These are phyloP conservation scores for Leccinum brunneo-olivaceum DNA, from an alignment of 1,284 basidiomycete species.

Conservation along the genomic window DNA sequence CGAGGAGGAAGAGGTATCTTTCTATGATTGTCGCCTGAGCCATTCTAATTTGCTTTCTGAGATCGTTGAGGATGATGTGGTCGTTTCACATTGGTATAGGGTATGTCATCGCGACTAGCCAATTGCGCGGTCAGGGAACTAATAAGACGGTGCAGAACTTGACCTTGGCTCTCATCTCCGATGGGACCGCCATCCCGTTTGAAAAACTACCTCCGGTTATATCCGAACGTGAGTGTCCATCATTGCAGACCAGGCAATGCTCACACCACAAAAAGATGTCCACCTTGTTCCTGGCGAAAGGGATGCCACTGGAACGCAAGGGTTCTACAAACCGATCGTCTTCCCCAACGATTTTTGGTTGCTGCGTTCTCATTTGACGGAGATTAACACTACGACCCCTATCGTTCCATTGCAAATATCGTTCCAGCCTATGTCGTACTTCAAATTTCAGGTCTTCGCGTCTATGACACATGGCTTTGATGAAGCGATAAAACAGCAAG, in stretches of 20 bases:
- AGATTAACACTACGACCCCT: conserved; percentile 74
- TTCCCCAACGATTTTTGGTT: conserved; percentile 97
- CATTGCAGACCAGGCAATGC: conserved; percentile 7
- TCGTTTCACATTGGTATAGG: conserved; percentile 80
- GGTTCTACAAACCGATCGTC: conserved; percentile 79
- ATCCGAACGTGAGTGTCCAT: conserved; percentile 46
- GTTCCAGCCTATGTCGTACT: conserved; percentile 80
- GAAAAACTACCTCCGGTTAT: conserved; percentile 59
- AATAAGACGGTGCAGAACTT: conserved; percentile 54
- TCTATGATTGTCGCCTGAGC: conserved; percentile 1
- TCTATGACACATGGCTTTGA: conserved; percentile 79
- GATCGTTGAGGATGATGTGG: conserved; percentile 42
- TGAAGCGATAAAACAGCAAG: conserved; percentile 71
- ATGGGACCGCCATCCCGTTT: conserved; percentile 51
- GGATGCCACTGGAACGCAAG: conserved; percentile 55
- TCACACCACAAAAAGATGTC: conserved; percentile 41
- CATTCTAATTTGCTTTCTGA: conserved; percentile 11
- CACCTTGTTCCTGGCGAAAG: conserved; percentile 50
- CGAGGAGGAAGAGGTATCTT: conserved; percentile 39
- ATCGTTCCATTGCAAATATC: conserved; percentile 74
- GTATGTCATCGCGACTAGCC: conserved; percentile 32
- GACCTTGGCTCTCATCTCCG: conserved; percentile 82
- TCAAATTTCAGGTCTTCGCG: conserved; percentile 82
- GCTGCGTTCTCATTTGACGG: conserved; percentile 70
- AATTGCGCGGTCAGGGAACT: background rate